Conservation (phyloP, 345 rosid species). For the Heritiera littoralis region DNA sequence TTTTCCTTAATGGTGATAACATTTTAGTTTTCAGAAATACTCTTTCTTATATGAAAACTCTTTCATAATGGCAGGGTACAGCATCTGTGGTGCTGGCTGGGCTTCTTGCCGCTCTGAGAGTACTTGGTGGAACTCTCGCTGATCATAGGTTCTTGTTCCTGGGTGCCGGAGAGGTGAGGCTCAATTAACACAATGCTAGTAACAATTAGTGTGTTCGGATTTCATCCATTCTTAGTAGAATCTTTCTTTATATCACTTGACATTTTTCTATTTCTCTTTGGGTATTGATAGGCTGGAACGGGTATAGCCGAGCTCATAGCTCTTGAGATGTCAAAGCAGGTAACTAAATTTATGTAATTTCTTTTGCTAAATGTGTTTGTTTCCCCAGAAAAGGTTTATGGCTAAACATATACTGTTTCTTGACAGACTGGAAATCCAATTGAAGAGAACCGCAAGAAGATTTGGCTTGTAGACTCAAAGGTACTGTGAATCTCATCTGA, state of each 20-base stretch:
- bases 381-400: conserved; percentile 18
- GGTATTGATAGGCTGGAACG: conserved; percentile 78
- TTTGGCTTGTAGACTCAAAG: conserved; percentile 99
- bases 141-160: conserved; percentile 87
- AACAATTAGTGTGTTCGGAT: background rate
- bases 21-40: conserved; percentile 5
- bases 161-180: conserved; percentile 94
- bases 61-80: conserved; percentile 65
- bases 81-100: conserved; percentile 95
- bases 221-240: background rate
- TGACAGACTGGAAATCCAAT: conserved; percentile 59
- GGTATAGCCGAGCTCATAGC: conserved; percentile 98
- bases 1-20: background rate
- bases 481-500: conserved; percentile 36
- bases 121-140: conserved; percentile 64
- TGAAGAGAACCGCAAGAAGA: conserved; percentile 79
- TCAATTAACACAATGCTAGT: background rate
- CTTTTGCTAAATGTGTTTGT: conserved; percentile 6
- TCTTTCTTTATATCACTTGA: background rate
- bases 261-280: conserved; percentile 9
- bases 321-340: conserved; percentile 75
- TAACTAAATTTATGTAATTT: conserved; percentile 7
- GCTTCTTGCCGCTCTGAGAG: conserved; percentile 68
- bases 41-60: background rate
- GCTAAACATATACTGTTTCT: conserved; percentile 26